Evolutionary conservation across 345 rosid genomes (phyloP).

Genomic region (Syzygium jambos): DNA sequence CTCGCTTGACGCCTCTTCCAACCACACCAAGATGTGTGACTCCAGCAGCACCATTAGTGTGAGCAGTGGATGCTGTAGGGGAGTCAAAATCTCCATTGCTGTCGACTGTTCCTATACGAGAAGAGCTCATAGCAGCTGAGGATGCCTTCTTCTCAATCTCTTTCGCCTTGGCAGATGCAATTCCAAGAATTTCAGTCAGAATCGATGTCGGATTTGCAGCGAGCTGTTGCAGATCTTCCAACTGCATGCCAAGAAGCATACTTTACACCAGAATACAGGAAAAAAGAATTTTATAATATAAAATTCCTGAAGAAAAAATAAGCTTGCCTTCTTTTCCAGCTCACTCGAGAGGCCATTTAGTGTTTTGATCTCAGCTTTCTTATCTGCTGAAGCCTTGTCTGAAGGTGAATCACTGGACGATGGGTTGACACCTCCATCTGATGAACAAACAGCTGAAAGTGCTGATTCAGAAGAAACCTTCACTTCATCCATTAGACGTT

Average conservation of each 20-base stretch:
- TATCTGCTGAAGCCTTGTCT: conserved; percentile 38
- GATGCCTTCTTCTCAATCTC: conserved; percentile 29
- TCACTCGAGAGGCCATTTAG: conserved; percentile 63
- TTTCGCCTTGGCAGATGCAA: conserved; percentile 39
- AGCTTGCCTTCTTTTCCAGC: conserved; percentile 78
- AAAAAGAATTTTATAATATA: not conserved
- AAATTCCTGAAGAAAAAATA: not conserved
- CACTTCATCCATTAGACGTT: conserved; percentile 48
- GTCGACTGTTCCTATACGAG: conserved; percentile 37
- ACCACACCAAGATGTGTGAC: conserved; percentile 86
- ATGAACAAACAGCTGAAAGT: conserved; percentile 36
- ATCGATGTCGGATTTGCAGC: conserved; percentile 54
- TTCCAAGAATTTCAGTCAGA: conserved; percentile 69
- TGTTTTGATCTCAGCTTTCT: conserved; percentile 66
- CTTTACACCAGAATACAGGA: not conserved
- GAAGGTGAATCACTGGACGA: conserved; percentile 41
- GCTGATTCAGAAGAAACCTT: conserved; percentile 41
- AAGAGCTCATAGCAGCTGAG: conserved; percentile 40
- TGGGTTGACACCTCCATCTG: conserved; percentile 44
- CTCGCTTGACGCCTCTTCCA: conserved; percentile 94
- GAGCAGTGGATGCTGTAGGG: conserved; percentile 70
- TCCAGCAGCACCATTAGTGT: conserved; percentile 46
- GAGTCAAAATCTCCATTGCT: conserved; percentile 48
- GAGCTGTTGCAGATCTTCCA: conserved; percentile 81
- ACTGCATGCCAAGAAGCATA: conserved; percentile 35